phyloP scores from a whole-genome alignment of 2,329 filamentous ascomycete genomes.

The Hypomyces perniciosus region DNA sequence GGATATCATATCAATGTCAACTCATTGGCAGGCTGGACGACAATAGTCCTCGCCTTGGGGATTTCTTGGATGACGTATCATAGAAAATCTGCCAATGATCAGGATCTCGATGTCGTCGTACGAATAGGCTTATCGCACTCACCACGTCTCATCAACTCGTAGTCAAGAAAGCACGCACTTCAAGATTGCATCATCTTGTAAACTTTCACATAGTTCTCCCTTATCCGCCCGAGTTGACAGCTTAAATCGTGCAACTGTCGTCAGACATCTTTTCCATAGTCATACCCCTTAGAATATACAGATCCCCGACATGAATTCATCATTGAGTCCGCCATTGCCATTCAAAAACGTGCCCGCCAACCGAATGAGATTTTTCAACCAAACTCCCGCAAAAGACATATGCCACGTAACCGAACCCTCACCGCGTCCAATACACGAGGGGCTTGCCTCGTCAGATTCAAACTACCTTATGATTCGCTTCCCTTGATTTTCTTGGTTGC shows the following conservation, averaged over 20 bases:
- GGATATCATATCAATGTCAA: too few relatives aligned
- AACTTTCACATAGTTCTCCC: neutral
- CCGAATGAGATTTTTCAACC: slow-evolving; percentile 2
- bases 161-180: too few relatives aligned
- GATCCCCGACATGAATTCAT: slow-evolving; percentile 6
- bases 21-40: neutral
- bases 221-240: neutral
- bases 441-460: neutral
- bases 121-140: neutral
- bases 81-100: too few relatives aligned
- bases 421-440: neutral
- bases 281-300: slow-evolving; percentile 4
- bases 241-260: slow-evolving; percentile 1
- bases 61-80: too few relatives aligned
- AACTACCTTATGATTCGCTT: slow-evolving; percentile 23
- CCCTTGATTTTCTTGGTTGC: slow-evolving; percentile 57
- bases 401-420: neutral
- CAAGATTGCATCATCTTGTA: slow-evolving; percentile 2
- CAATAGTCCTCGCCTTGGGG: too few relatives aligned
- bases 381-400: slow-evolving; percentile 5
- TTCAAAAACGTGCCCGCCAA: slow-evolving; percentile 10
- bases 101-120: too few relatives aligned
- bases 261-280: slow-evolving; percentile 6
- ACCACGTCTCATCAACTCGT: neutral
- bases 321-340: slow-evolving; percentile 2